These are phyloP conservation scores for Kwoniella newhampshirensis DNA, from an alignment of 768 basidiomycete genomes.

Conservation along the genomic window DNA sequence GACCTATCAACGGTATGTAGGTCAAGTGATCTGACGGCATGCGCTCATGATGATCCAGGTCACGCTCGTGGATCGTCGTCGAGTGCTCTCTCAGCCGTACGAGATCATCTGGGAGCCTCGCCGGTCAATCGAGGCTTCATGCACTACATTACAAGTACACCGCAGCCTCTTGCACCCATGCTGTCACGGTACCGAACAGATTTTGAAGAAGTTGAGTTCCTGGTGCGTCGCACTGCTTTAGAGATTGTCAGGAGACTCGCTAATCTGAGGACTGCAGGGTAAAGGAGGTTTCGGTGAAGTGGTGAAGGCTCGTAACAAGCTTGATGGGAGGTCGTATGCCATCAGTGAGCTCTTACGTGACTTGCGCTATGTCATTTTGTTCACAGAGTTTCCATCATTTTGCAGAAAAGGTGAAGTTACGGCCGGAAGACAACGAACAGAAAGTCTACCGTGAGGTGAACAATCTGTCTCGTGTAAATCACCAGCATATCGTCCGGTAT, in stretches of 20 bases:
- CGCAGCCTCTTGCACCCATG: conserved; percentile 54
- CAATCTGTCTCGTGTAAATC: conserved; percentile 79
- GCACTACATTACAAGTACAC: conserved; percentile 14
- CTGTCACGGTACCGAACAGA: conserved; percentile 86
- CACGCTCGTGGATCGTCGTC: too few relatives aligned
- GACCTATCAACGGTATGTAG: background rate
- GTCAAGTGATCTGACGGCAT: background rate
- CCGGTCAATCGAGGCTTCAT: conserved; percentile 26
- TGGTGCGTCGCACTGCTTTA: conserved; percentile 58
- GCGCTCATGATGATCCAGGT: too few relatives aligned
- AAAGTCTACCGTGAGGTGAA: conserved; percentile 91
- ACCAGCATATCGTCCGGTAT: conserved; percentile 88
- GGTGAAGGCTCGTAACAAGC: conserved; percentile 85
- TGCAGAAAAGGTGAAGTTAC: conserved; percentile 74
- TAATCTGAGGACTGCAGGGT: conserved; percentile 58
- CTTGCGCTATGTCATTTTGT: background rate
- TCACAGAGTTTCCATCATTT: background rate
- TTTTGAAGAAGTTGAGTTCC: conserved; percentile 85
- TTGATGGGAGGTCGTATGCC: conserved; percentile 64
- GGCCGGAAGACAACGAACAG: conserved; percentile 72
- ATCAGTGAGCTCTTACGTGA: conserved; percentile 32
- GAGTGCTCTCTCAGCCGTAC: too few relatives aligned
- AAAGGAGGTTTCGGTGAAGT: conserved; percentile 90
- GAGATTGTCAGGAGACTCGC: background rate
- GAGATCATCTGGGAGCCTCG: conserved; percentile 21